Evolutionary conservation across 169 alveolate species (phyloP), one percentile per base, ranked within the genome.

Genomic region (Amoebophrya sp.): DNA sequence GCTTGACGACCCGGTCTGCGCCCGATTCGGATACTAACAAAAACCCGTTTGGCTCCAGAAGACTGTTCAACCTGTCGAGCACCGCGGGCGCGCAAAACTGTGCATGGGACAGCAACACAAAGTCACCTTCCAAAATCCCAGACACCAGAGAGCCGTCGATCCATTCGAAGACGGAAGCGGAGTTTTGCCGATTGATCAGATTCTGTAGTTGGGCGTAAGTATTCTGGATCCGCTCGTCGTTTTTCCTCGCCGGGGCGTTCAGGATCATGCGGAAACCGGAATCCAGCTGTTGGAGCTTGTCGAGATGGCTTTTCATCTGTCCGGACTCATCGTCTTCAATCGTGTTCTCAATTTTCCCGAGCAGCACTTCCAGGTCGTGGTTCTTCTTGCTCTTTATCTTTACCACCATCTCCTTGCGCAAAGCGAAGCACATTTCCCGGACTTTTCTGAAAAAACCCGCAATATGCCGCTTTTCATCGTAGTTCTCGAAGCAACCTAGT

Each of bases 81-180:
- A 98, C 99, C 32, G 99, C 97, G 83, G 99, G 99, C 91, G 97
- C 98, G 38, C 99, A 99, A 77, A 98, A 96, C 18, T 98, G 98
- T 23, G 98, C 98, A 95, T 98, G 99, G 93, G 98, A 99, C 55
- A 98, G 95, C 91, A 98, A 94, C 53, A 98, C 95, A 92, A 95
- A 96, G 47, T 97, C 97, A 7, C 99, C 99, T 47, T 95, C 94
- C 91, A 95, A 94, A 98, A 98, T 97, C 33, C 99, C 97, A n/a
- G 97, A 93, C 29, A 98, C 97, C 40, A 99, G 94, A 0, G 99
- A 99, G 38, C 99, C 99, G 94, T 99, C 99, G 39, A 95, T 96
- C 99, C 99, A 99, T 94, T 97, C 99, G 94, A 99, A 99, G 47
- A 96, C 89, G 18, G 95, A 95, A 89, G 94, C 93, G 32, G 92